phyloP scores from a whole-genome alignment of 1,284 basidiomycete genomes.

The Anthracocystis walkeri region DNA sequence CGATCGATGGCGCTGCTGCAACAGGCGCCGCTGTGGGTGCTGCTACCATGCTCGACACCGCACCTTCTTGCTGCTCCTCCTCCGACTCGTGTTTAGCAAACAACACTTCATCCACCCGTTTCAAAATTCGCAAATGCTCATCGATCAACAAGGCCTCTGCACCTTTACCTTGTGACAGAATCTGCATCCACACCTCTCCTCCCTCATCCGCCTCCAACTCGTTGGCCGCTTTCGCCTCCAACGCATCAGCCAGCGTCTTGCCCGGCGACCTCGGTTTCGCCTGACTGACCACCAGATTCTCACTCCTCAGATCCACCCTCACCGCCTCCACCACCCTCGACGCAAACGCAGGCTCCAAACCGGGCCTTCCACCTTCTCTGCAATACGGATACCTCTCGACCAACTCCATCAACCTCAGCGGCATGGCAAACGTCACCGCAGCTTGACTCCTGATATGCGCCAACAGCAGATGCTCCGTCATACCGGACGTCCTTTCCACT shows the following conservation, averaged over 20 bases:
- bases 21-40: background rate
- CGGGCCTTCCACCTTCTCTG: slow-evolving; percentile 17
- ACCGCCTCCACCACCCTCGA: slow-evolving; percentile 26
- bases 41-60: background rate
- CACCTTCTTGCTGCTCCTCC: background rate
- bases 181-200: slow-evolving; percentile 36
- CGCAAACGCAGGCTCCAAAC: slow-evolving; percentile 33
- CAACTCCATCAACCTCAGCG: slow-evolving; percentile 53
- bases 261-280: slow-evolving; percentile 36
- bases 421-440: slow-evolving; percentile 52
- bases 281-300: slow-evolving; percentile 48
- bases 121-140: slow-evolving; percentile 54
- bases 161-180: slow-evolving; percentile 17
- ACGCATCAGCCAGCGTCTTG: slow-evolving; percentile 43
- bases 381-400: slow-evolving; percentile 48
- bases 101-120: slow-evolving; percentile 33
- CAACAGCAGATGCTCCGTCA: slow-evolving; percentile 59
- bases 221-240: slow-evolving; percentile 35
- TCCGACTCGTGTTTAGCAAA: background rate
- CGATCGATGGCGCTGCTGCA: slow-evolving; percentile 1
- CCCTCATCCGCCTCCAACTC: slow-evolving; percentile 20
- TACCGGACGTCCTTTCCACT: slow-evolving; percentile 16
- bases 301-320: slow-evolving; percentile 44
- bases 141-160: slow-evolving; percentile 38
- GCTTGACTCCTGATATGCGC: slow-evolving; percentile 56